Conservation (phyloP, 2,329 filamentous ascomycete species). For the Hortaea werneckii region DNA sequence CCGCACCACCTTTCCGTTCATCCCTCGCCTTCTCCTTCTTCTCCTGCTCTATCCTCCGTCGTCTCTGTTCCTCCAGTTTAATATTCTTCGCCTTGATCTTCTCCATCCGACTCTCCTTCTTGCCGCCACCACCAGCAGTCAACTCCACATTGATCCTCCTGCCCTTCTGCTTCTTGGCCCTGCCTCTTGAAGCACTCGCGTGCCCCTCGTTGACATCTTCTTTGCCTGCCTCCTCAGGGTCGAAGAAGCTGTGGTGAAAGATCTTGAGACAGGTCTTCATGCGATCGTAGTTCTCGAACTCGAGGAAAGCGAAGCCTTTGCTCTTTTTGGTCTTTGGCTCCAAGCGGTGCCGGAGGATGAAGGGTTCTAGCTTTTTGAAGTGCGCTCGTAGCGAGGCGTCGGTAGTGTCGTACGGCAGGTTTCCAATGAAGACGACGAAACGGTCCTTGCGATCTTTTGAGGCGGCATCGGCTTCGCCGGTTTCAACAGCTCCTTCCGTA, state of each 20-base stretch:
- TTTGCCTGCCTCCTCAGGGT: constrained; percentile 25
- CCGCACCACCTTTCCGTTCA: constrained; percentile 1
- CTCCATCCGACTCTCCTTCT: constrained; percentile 57
- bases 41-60: constrained; percentile 41
- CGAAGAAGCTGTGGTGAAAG: constrained; percentile 77
- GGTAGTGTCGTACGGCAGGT: constrained; percentile 78
- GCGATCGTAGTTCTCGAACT: constrained; percentile 75
- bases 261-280: constrained; percentile 90
- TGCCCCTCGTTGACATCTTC: constrained; percentile 3
- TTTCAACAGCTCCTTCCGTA: constrained; percentile 5
- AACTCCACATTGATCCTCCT: constrained; percentile 88
- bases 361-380: constrained; percentile 66
- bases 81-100: constrained; percentile 81
- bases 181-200: constrained; percentile 3
- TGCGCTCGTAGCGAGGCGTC: constrained; percentile 58
- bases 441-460: constrained; percentile 38
- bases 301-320: constrained; percentile 76
- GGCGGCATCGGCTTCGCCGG: background rate
- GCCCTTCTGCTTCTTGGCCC: constrained; percentile 37
- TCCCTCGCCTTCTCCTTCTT: constrained; percentile 30
- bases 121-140: constrained; percentile 75
- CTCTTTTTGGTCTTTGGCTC: constrained; percentile 55
- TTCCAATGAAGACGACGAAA: constrained; percentile 77
- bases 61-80: constrained; percentile 64
- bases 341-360: constrained; percentile 61